Base-by-base conservation (phyloP, 2,329 filamentous ascomycete species). In the Penicillium sp. region DNA sequence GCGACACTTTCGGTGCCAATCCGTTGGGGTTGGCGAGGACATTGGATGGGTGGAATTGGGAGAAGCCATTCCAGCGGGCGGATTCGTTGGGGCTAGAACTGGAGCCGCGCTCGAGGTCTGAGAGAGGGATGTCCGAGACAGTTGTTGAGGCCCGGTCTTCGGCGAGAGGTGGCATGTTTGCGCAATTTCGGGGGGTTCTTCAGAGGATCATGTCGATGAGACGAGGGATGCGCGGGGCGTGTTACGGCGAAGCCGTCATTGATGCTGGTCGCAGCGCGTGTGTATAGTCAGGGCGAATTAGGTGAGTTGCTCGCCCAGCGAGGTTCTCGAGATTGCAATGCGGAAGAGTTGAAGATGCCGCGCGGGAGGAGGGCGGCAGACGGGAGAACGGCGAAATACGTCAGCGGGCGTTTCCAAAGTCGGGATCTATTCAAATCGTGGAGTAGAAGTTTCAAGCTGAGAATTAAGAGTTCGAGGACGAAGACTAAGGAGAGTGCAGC, bases 41-140 rank as follows among this genome's bases (percentile, higher is more conserved):
- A 44, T 64, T 57, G n/a, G 63, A 58, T 7, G 57, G 61, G 35
- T 62, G 58, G 45, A 61, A 57, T 51, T 63, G 56, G 14, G 61
- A 61, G 38, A 65, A 57, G 14, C 51, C 57, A 16, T 62, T 59
- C 62, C 63, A 66, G 46, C 60, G 57, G 27, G 51, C 28, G 33
- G 48, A 33, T 9, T 48, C 43, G 4, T 56, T 52, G 11, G 40
- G 44, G 27, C 20, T 30, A 0, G 55, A 6, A 35, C 44, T 48
- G 7, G 50, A 50, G 11, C 60, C 60, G 3, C 56, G 60, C 53
- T 70, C 68, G 9, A 70, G 56, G 46, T 69, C 66, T 41, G 58
- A 54, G 14, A 69, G 49, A 8, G 68, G 66, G 14, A 69, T 59
- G 39, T 65, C 59, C 31, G 61, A 53, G 16, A 63, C 60, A 36